Conservation (phyloP, 2,329 filamentous ascomycete genomes). For the Phialemonium atrogriseum region DNA sequence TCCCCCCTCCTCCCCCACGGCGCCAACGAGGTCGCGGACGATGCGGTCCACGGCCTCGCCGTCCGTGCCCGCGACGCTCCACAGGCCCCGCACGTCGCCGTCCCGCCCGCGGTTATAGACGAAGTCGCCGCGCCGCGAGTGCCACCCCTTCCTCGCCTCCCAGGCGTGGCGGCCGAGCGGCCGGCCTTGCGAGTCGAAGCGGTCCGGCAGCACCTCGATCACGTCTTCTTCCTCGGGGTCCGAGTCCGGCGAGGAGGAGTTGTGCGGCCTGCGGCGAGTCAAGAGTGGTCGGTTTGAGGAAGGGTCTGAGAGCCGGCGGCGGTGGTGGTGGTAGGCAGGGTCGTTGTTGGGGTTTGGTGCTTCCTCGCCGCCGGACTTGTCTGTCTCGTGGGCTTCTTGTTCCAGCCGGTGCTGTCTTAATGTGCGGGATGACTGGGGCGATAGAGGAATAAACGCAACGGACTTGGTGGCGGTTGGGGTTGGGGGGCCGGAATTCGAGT, state of each 20-base stretch:
- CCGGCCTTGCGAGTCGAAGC: conserved; percentile 36
- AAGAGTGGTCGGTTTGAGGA: conserved; percentile 21
- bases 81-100: conserved; percentile 28
- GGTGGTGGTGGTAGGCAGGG: conserved; percentile 9
- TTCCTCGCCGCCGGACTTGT: conserved; percentile 10
- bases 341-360: conserved; percentile 3
- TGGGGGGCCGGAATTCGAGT: conserved; percentile 4
- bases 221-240: conserved; percentile 28
- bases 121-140: conserved; percentile 33
- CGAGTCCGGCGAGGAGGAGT: conserved; percentile 14
- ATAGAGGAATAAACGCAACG: conserved; percentile 39
- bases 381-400: conserved; percentile 15
- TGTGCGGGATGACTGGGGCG: conserved; percentile 38
- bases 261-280: conserved; percentile 13
- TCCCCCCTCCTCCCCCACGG: too few species aligned
- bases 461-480: conserved; percentile 24
- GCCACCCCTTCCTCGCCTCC: conserved; percentile 10
- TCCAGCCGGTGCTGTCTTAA: conserved; percentile 31
- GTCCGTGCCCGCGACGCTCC: conserved; percentile 37
- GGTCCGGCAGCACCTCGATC: conserved; percentile 36
- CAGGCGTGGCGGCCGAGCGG: conserved; percentile 23
- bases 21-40: too few species aligned
- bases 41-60: conserved; percentile 29
- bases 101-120: conserved; percentile 20
- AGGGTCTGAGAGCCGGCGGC: conserved; percentile 24